Evolutionary conservation across 768 basidiomycete species (phyloP), one percentile per base, ranked within the genome.

Genomic region (Peribolospora kevripleyi): DNA sequence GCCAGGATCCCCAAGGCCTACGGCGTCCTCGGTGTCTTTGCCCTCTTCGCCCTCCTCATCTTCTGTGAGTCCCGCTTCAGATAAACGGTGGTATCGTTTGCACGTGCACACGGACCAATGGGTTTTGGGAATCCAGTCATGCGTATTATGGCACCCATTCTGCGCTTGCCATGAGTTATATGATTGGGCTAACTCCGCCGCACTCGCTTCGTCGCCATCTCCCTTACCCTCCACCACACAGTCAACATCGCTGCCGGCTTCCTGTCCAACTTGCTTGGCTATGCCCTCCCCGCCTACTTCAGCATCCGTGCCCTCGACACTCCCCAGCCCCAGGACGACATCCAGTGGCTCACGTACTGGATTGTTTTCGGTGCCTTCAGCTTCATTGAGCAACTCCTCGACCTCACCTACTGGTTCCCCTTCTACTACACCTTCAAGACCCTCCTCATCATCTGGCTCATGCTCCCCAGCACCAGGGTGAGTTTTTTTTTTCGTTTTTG

Each of bases 281-380:
- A 83, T 81, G 84, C 72, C 41, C 74, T 97, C 63, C 93, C 93
- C 39, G 87, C 88, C 5, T 97, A 86, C 68, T 77, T 93, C 68
- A 93, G 88, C 52, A 78, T 95, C 73, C 82, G 82, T 70, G 90
- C 93, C 39, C 77, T 98, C 65, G 91, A 97, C 69, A 69, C 75
- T 4, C 84, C 85, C n/a, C 73, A 76, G 41, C 25, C 25, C 40
- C 59, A 80, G 61, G 86, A 91, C 61, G 84, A 91, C 69, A 73
- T 82, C 63, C 88, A 93, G 70, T 95, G 88, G 88, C 75, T 95
- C 65, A 91, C 90, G 3, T 97, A 97, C 74, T 97, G 91, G 91
- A 75, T 84, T 65, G 76, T 91, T 54, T 90, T 93, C 62, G 87
- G 86, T 54, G 80, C 57, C 69, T 80, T 93, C 76, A 91, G 82